Conservation (phyloP, 345 rosid genomes). For the Bruguiera sexangula region DNA sequence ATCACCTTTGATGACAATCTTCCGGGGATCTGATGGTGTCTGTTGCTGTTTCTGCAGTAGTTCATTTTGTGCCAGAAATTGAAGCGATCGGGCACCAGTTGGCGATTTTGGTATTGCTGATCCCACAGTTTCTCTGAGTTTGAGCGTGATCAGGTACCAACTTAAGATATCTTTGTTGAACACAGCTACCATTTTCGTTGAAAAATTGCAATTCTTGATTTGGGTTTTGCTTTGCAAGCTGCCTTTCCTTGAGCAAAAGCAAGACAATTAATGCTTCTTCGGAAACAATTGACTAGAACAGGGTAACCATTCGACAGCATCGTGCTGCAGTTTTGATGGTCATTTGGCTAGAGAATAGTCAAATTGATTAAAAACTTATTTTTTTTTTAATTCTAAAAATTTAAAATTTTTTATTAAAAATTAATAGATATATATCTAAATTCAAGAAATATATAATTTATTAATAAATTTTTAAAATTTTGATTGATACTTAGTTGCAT, state of each 20-base stretch:
- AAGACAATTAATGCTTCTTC: background rate
- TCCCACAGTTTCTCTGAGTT: slow-evolving; percentile 63
- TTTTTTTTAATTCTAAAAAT: too few species aligned
- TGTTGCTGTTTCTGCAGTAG: slow-evolving; percentile 25
- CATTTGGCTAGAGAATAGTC: too few species aligned
- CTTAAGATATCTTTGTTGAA: slow-evolving; percentile 65
- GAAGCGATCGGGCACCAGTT: slow-evolving; percentile 14
- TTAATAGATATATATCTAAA: too few species aligned
- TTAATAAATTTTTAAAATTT: too few species aligned
- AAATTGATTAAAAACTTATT: too few species aligned
- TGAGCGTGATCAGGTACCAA: slow-evolving; percentile 71
- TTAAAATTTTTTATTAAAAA: too few species aligned
- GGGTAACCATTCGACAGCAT: background rate
- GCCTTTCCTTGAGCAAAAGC: background rate
- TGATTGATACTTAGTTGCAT: too few species aligned
- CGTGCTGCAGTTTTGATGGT: background rate
- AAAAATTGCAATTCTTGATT: slow-evolving; percentile 1
- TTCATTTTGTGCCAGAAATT: slow-evolving; percentile 25
- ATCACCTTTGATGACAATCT: slow-evolving; percentile 22
- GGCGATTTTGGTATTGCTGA: slow-evolving; percentile 34
- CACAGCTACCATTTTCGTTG: slow-evolving; percentile 54
- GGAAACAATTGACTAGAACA: slow-evolving; percentile 1
- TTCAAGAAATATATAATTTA: too few species aligned
- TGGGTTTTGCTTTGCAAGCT: slow-evolving; percentile 2
- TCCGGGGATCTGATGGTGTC: slow-evolving; percentile 25